Evolutionary conservation across 78 protist genomes (phyloP).

Genomic region (Monosiga brevicollis): DNA sequence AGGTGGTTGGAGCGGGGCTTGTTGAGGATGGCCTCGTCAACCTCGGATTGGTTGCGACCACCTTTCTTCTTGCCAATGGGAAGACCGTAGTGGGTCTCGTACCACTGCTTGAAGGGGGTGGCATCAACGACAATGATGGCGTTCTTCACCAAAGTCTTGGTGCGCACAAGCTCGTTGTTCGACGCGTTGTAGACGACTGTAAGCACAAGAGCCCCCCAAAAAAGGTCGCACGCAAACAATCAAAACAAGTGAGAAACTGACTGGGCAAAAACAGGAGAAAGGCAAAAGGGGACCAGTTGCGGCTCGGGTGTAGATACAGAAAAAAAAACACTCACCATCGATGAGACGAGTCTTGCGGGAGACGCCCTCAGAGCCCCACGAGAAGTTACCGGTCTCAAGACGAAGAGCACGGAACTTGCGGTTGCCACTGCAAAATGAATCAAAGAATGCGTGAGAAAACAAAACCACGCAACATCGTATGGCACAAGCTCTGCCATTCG

Average conservation of each 20-base stretch:
- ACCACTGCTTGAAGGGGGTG: conserved; percentile 96
- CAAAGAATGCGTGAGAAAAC: no score
- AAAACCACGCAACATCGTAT: no score
- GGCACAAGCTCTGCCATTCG: no score
- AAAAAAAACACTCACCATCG: not conserved
- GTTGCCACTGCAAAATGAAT: conserved; percentile 96
- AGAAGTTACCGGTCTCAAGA: conserved; percentile 95
- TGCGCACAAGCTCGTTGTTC: conserved; percentile 97
- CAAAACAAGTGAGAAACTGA: not conserved
- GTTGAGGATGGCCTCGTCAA: conserved; percentile 29
- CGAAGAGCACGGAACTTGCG: conserved; percentile 97
- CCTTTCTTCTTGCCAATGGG: conserved; percentile 62
- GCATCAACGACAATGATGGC: conserved; percentile 89
- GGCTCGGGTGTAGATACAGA: not conserved
- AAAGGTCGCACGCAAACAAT: not conserved
- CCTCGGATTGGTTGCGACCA: conserved; percentile 36
- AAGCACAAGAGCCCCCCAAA: not conserved
- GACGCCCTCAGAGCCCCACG: conserved; percentile 70
- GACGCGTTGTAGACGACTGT: conserved; percentile 96
- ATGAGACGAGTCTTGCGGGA: conserved; percentile 17
- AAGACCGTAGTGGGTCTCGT: conserved; percentile 88
- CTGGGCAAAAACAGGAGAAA: not conserved
- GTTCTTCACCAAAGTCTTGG: conserved; percentile 97
- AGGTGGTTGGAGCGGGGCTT: conserved; percentile 28
- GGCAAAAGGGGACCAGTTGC: not conserved